phyloP scores from a whole-genome alignment of 1,284 basidiomycete species.

The Fomes fomentarius region DNA sequence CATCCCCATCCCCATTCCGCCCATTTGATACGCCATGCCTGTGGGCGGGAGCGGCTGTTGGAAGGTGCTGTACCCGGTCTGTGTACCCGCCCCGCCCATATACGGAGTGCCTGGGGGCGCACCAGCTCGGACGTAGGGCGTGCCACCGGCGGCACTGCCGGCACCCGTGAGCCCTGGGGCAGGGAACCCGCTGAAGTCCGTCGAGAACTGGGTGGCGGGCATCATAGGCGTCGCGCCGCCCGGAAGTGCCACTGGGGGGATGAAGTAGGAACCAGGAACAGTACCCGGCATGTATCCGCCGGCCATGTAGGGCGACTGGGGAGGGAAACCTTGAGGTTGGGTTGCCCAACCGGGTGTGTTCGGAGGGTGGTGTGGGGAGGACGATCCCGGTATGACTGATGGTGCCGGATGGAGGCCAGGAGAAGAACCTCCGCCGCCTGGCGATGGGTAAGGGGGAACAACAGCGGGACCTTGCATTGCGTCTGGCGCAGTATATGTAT shows the following conservation, averaged over 20 bases:
- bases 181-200: constrained; percentile 34
- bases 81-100: constrained; percentile 14
- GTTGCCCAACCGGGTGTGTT: constrained; percentile 28
- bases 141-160: constrained; percentile 6
- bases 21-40: constrained; percentile 3
- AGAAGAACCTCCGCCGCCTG: constrained; percentile 16
- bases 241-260: constrained; percentile 32
- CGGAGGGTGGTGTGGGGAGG: constrained; percentile 18
- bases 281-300: constrained; percentile 15
- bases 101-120: constrained; percentile 24
- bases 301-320: constrained; percentile 20
- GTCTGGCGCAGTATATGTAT: constrained; percentile 9
- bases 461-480: constrained; percentile 21
- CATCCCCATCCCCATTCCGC: constrained; percentile 7
- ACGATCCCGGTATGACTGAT: constrained; percentile 29
- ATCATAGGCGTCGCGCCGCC: constrained; percentile 25
- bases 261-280: constrained; percentile 35
- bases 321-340: constrained; percentile 14
- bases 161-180: constrained; percentile 10
- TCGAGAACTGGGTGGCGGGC: constrained; percentile 23
- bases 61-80: constrained; percentile 25
- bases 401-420: constrained; percentile 23
- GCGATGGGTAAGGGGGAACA: constrained; percentile 25
- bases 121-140: constrained; percentile 19
- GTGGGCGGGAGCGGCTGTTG: constrained; percentile 24